Evolutionary conservation across 345 rosid species (phyloP).

Genomic region (Rhodamnia argentea): DNA sequence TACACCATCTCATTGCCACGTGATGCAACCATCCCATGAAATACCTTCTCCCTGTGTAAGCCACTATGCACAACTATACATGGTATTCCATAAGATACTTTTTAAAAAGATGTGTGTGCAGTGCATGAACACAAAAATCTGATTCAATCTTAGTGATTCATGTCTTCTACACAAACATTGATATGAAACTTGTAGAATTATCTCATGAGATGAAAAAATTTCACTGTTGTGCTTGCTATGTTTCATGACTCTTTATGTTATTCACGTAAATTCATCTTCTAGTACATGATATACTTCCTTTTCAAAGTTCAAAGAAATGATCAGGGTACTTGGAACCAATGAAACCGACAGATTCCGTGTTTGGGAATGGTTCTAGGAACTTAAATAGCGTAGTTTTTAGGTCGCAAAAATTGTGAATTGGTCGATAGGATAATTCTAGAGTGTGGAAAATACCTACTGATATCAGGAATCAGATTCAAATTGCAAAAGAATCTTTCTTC

Average conservation of each 20-base stretch:
- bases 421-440: background rate
- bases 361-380: background rate
- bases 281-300: background rate
- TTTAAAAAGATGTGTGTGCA: background rate
- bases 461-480: background rate
- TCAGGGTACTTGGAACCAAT: background rate
- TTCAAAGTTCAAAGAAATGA: background rate
- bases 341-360: background rate
- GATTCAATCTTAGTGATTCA: background rate
- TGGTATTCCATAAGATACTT: background rate
- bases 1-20: background rate
- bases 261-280: background rate
- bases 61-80: background rate
- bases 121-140: background rate
- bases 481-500: background rate
- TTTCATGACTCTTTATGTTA: background rate
- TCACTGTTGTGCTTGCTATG: background rate
- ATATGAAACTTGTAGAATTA: background rate
- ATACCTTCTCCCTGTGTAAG: background rate
- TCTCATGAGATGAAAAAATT: background rate
- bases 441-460: background rate
- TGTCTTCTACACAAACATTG: background rate
- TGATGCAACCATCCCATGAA: background rate
- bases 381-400: background rate
- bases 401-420: background rate